Conservation (phyloP, 2,329 filamentous ascomycete species). For the Aspergillus sp. region DNA sequence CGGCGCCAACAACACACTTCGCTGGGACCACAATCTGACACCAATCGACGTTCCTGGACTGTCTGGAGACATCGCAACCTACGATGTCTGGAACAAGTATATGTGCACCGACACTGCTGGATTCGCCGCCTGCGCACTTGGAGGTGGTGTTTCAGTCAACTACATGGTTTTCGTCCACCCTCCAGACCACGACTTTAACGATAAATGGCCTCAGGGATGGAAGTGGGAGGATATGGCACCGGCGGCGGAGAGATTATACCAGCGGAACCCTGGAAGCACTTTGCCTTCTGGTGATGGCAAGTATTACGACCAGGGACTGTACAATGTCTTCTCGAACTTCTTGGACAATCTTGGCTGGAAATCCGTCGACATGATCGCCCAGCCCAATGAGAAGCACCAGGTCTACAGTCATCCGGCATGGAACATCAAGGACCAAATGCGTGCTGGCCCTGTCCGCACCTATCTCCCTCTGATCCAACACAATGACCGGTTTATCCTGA, state of each 20-base stretch:
- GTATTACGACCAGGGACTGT: conserved; percentile 61
- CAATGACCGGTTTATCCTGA: conserved; percentile 60
- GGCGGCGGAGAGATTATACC: conserved; percentile 57
- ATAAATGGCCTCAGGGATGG: conserved; percentile 67
- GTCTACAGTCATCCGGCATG: conserved; percentile 59
- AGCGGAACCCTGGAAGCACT: conserved; percentile 63
- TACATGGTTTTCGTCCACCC: conserved; percentile 33
- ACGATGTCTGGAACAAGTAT: conserved; percentile 15
- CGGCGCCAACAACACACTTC: conserved; percentile 17
- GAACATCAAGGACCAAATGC: conserved; percentile 61
- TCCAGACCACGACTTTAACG: conserved; percentile 60
- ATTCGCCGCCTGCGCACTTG: conserved; percentile 20
- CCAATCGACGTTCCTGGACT: conserved; percentile 21
- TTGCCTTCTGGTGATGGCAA: conserved; percentile 60
- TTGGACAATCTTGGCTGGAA: conserved; percentile 57
- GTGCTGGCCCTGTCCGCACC: conserved; percentile 63
- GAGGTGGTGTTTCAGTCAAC: conserved; percentile 23
- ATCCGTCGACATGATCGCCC: conserved; percentile 53
- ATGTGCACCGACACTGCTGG: conserved; percentile 17
- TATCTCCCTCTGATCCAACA: conserved; percentile 59
- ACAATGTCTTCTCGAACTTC: conserved; percentile 55
- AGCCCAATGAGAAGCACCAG: conserved; percentile 58
- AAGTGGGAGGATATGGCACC: conserved; percentile 55
- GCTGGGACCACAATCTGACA: conserved; percentile 17
- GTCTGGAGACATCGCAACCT: conserved; percentile 17